phyloP scores from a whole-genome alignment of 2,329 filamentous ascomycete species.

The Aspergillus pseudoviridinutans region DNA sequence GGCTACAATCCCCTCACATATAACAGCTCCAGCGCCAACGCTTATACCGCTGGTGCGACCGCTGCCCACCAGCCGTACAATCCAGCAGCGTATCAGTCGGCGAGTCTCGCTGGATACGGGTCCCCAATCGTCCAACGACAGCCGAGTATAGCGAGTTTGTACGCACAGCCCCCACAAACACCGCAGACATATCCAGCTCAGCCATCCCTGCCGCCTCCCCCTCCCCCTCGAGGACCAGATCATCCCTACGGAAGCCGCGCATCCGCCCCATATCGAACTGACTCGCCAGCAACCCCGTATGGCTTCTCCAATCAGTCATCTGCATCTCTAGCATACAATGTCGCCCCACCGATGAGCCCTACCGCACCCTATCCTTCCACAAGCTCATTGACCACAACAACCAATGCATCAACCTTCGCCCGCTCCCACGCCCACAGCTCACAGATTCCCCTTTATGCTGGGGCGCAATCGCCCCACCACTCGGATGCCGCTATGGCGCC shows the following conservation, averaged over 20 bases:
- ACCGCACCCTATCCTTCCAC: conserved; percentile 20
- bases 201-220: conserved; percentile 32
- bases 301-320: conserved; percentile 24
- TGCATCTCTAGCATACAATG: conserved; percentile 26
- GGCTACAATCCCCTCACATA: conserved; percentile 72
- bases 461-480: conserved; percentile 19
- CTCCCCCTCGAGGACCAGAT: conserved; percentile 38
- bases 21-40: conserved; percentile 21
- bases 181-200: conserved; percentile 31
- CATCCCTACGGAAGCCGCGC: conserved; percentile 35
- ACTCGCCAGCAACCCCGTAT: conserved; percentile 24
- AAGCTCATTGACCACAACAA: conserved; percentile 16
- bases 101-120: conserved; percentile 25
- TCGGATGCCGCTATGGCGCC: conserved; percentile 14
- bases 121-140: conserved; percentile 34
- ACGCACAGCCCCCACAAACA: conserved; percentile 27
- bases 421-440: conserved; percentile 21
- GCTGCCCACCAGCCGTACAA: conserved; percentile 45
- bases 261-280: conserved; percentile 22
- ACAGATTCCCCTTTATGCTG: conserved; percentile 19
- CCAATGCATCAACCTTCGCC: conserved; percentile 13
- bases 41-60: conserved; percentile 5
- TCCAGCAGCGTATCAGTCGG: conserved; percentile 46
- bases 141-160: conserved; percentile 22
- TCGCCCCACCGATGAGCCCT: conserved; percentile 18